Evolutionary conservation across 2,329 filamentous ascomycete species (phyloP).

Genomic region (Pyrenophora seminiperda): DNA sequence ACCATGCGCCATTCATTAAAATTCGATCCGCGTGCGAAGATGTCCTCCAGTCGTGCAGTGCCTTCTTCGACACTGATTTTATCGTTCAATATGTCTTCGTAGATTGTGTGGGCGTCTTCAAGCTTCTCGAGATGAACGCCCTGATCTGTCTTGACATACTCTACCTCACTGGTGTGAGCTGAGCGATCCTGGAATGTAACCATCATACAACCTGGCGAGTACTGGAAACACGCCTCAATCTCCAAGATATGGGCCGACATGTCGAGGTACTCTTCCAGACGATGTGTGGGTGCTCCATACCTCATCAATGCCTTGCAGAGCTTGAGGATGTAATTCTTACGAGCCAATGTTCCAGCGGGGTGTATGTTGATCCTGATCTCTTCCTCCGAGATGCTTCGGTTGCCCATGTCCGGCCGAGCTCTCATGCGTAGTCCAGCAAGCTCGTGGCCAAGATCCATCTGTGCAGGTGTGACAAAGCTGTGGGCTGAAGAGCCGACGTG

Average conservation of each 20-base stretch:
- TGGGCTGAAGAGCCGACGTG: conserved; percentile 53
- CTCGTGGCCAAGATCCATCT: conserved; percentile 50
- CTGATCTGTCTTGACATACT: conserved; percentile 70
- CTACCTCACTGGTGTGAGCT: conserved; percentile 80
- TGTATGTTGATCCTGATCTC: conserved; percentile 65
- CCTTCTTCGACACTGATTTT: conserved; percentile 74
- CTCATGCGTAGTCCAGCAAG: conserved; percentile 50
- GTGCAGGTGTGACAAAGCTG: conserved; percentile 48
- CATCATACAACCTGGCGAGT: conserved; percentile 92
- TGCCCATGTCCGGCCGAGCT: conserved; percentile 44
- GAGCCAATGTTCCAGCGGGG: conserved; percentile 71
- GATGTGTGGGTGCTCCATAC: conserved; percentile 88
- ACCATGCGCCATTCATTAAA: conserved; percentile 59
- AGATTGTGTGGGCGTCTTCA: conserved; percentile 74
- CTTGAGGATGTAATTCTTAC: conserved; percentile 82
- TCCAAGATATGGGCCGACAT: conserved; percentile 89
- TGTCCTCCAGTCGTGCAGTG: conserved; percentile 65
- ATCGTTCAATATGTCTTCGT: conserved; percentile 83
- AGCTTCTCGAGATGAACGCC: conserved; percentile 76
- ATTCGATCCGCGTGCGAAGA: conserved; percentile 63
- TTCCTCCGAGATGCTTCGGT: conserved; percentile 51
- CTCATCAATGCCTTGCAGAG: conserved; percentile 86
- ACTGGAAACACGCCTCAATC: conserved; percentile 87
- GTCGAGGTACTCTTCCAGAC: conserved; percentile 87
- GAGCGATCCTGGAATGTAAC: conserved; percentile 80